Conservation (phyloP, 1,139 yeast genomes). For the Kazachstania sp. region DNA sequence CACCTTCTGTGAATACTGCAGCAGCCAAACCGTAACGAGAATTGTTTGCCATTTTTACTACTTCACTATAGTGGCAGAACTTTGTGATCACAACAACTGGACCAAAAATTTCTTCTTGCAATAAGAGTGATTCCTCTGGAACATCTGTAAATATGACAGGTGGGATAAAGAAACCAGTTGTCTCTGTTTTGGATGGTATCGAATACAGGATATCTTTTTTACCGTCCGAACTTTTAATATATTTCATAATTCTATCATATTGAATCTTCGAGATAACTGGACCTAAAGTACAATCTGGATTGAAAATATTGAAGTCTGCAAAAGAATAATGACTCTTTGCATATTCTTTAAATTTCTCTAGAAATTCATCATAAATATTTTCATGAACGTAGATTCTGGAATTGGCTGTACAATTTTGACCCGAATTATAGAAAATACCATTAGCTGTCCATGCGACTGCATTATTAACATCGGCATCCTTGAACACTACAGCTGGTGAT, state of each 20-base stretch:
- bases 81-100: constrained; percentile 79
- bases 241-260: constrained; percentile 43
- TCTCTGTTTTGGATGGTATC: constrained; percentile 15
- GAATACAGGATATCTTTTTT: constrained; percentile 2
- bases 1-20: constrained; percentile 63
- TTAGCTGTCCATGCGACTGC: constrained; percentile 81
- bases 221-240: constrained; percentile 60
- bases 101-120: constrained; percentile 75
- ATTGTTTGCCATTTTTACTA: constrained; percentile 59
- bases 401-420: constrained; percentile 88
- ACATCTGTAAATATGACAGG: constrained; percentile 66
- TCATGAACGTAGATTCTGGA: constrained; percentile 74
- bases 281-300: constrained; percentile 53
- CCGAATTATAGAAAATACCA: constrained; percentile 78
- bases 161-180: constrained; percentile 51
- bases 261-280: constrained; percentile 68
- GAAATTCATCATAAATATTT: constrained; percentile 53
- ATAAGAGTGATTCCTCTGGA: constrained; percentile 48
- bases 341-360: constrained; percentile 41
- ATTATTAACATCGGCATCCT: constrained; percentile 66
- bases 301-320: constrained; percentile 44
- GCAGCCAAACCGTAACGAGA: constrained; percentile 74
- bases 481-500: constrained; percentile 64
- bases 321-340: constrained; percentile 45
- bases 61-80: constrained; percentile 67